These are phyloP conservation scores for Borovskyia barvae DNA, from an alignment of 208 protist species.

Conservation along the genomic window DNA sequence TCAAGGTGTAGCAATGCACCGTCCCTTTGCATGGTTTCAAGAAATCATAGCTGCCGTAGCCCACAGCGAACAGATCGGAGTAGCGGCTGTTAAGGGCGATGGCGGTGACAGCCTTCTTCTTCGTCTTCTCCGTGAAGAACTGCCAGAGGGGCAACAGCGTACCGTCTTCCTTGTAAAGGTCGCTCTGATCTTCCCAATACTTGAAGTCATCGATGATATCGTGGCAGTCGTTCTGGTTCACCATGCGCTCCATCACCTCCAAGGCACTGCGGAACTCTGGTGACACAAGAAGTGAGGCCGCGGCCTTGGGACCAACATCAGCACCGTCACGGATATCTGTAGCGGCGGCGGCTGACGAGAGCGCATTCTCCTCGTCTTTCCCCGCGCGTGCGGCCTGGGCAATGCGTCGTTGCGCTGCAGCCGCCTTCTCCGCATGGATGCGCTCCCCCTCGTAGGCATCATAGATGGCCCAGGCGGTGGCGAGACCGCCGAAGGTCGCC, in stretches of 20 bases:
- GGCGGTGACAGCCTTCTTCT: slow-evolving; percentile 91
- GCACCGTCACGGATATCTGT: slow-evolving; percentile 4
- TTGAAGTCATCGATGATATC: slow-evolving; percentile 97
- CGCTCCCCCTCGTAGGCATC: slow-evolving; percentile 95
- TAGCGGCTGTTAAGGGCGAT: slow-evolving; percentile 95
- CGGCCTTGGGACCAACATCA: slow-evolving; percentile 25
- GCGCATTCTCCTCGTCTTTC: slow-evolving; percentile 71
- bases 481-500: slow-evolving; percentile 78
- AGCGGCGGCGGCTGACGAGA: slow-evolving; percentile 10
- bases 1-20: slow-evolving; percentile 96
- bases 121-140: slow-evolving; percentile 87
- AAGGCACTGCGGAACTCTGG: slow-evolving; percentile 58
- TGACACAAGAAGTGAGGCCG: slow-evolving; percentile 67
- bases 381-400: slow-evolving; percentile 52
- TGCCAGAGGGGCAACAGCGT: slow-evolving; percentile 96
- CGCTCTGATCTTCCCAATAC: slow-evolving; percentile 96
- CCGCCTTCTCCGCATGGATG: slow-evolving; percentile 73
- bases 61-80: slow-evolving; percentile 96
- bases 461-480: slow-evolving; percentile 95
- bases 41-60: slow-evolving; percentile 98
- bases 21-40: slow-evolving; percentile 92
- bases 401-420: slow-evolving; percentile 66
- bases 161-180: slow-evolving; percentile 93
- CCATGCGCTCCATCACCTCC: slow-evolving; percentile 96
- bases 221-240: slow-evolving; percentile 96